Evolutionary conservation across 257 asterid genomes (phyloP).

Genomic region (Fraxinus excelsior): DNA sequence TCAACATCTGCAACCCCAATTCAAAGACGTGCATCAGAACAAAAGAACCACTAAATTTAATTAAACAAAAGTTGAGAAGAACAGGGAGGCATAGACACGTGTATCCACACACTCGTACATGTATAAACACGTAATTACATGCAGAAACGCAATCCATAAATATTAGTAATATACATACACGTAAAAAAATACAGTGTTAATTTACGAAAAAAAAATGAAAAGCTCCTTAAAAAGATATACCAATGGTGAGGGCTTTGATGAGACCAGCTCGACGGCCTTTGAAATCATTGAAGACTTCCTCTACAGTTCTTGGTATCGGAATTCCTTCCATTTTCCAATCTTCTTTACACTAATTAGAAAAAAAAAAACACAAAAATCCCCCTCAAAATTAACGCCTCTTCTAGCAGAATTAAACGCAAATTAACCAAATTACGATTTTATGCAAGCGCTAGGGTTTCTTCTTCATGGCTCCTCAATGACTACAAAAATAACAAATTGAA

Average conservation of each 20-base stretch:
- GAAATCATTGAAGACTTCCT: constrained; percentile 60
- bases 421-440: constrained; percentile 28
- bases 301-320: constrained; percentile 50
- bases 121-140: background rate
- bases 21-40: background rate
- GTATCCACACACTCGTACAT: background rate
- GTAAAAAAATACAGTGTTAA: background rate
- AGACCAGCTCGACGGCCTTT: constrained; percentile 58
- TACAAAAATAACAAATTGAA: background rate
- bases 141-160: background rate
- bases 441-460: constrained; percentile 28
- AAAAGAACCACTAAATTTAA: background rate
- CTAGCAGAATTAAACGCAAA: constrained; percentile 15
- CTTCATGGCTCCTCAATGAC: constrained; percentile 15
- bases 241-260: constrained; percentile 59
- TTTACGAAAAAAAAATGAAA: background rate
- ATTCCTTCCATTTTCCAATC: constrained; percentile 40
- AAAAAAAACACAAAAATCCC: constrained; percentile 7
- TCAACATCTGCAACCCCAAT: constrained; percentile 52
- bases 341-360: background rate
- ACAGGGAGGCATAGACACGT: background rate
- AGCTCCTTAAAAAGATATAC: constrained; percentile 25
- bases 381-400: constrained; percentile 2
- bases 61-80: background rate
- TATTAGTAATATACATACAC: background rate